phyloP scores from a whole-genome alignment of 2,329 filamentous ascomycete species.

The Xylariales sp. region DNA sequence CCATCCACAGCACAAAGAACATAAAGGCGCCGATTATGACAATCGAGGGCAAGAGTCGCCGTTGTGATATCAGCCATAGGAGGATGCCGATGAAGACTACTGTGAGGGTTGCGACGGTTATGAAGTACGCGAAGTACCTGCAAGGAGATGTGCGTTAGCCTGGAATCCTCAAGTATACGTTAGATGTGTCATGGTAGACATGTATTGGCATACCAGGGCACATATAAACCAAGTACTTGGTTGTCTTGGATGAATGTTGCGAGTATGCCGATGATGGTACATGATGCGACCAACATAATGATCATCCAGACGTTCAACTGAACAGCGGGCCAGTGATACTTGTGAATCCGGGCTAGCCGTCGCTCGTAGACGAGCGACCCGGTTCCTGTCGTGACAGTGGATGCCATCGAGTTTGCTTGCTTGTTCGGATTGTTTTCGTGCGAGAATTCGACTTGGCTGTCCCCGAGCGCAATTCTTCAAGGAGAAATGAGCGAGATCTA shows the following conservation, averaged over 20 bases:
- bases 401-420: constrained; percentile 27
- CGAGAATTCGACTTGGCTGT: no score
- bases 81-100: constrained; percentile 63
- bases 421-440: no score
- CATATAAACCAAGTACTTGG: constrained; percentile 44
- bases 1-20: constrained; percentile 63
- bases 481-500: no score
- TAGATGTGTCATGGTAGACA: constrained; percentile 16
- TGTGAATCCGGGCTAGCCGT: constrained; percentile 43
- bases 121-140: constrained; percentile 66
- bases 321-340: constrained; percentile 65
- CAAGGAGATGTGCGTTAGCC: not conserved
- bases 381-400: constrained; percentile 31
- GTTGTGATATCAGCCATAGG: constrained; percentile 57
- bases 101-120: constrained; percentile 53
- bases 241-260: constrained; percentile 56
- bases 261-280: constrained; percentile 58
- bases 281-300: constrained; percentile 56
- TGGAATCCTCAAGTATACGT: not conserved
- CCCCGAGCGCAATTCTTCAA: no score
- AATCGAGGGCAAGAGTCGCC: constrained; percentile 56
- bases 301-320: constrained; percentile 65
- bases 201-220: constrained; percentile 67
- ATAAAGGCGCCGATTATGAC: constrained; percentile 62
- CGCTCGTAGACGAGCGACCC: constrained; percentile 40